phyloP scores from a whole-genome alignment of 768 basidiomycete species.

The Boletus tylopilopsis region DNA sequence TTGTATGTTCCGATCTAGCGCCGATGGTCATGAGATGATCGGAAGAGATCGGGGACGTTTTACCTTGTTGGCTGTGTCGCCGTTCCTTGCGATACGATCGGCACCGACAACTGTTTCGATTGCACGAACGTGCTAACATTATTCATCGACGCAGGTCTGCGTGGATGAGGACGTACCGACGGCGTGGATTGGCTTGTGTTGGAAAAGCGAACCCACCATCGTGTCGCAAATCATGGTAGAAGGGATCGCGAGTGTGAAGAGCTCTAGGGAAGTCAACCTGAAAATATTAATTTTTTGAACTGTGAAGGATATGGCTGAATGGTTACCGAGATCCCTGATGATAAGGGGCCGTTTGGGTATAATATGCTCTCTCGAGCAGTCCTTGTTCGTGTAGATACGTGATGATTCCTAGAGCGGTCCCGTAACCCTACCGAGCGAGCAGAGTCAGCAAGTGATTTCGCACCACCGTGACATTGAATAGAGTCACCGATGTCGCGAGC shows the following conservation, averaged over 20 bases:
- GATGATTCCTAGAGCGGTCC: constrained; percentile 91
- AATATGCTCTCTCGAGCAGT: constrained; percentile 80
- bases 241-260: constrained; percentile 79
- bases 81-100: constrained; percentile 86
- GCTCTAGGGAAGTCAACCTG: constrained; percentile 86
- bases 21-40: not conserved
- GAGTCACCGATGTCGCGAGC: constrained; percentile 79
- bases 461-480: not conserved
- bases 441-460: not conserved
- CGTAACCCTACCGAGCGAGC: constrained; percentile 72
- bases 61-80: constrained; percentile 96
- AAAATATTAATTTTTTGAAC: not conserved
- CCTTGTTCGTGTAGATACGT: constrained; percentile 80
- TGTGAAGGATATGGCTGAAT: not conserved
- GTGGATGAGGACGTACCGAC: constrained; percentile 46
- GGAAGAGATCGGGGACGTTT: not conserved
- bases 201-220: constrained; percentile 95
- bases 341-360: constrained; percentile 92
- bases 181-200: constrained; percentile 78
- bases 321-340: constrained; percentile 82
- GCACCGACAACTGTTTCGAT: constrained; percentile 67
- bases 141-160: too few species aligned
- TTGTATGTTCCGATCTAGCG: constrained; percentile 88
- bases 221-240: constrained; percentile 96
- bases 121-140: not conserved